Conservation (phyloP, 2,329 filamentous ascomycete genomes). For the Alternaria postmessia region DNA sequence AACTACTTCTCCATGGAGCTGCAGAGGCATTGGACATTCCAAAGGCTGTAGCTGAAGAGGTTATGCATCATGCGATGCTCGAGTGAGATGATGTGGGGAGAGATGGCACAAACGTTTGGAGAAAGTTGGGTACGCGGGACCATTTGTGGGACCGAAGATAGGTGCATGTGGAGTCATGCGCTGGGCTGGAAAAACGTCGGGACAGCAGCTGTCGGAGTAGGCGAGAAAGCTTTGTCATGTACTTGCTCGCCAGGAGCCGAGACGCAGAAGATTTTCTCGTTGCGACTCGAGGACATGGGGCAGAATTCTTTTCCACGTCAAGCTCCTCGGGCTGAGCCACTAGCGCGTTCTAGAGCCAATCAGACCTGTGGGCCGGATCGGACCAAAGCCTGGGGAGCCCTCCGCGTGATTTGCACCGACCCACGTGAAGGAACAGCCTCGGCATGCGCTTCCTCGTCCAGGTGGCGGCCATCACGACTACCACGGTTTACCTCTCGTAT, state of each 20-base stretch:
- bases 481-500: background rate
- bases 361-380: background rate
- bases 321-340: background rate
- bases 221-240: background rate
- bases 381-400: background rate
- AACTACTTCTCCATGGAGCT: no score
- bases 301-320: slow-evolving; percentile 2
- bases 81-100: background rate
- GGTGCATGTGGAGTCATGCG: background rate
- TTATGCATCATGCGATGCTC: background rate
- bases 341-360: background rate
- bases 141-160: background rate
- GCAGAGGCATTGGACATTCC: background rate
- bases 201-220: background rate
- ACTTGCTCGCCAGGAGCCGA: background rate
- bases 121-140: background rate
- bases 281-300: background rate
- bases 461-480: background rate
- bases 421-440: background rate
- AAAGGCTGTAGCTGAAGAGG: background rate
- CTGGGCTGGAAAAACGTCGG: background rate
- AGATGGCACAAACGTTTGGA: background rate
- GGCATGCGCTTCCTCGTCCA: background rate
- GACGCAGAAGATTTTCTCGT: background rate
- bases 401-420: background rate